phyloP scores from a whole-genome alignment of 805 yeast genomes.

The Metschnikowia cubensis region DNA sequence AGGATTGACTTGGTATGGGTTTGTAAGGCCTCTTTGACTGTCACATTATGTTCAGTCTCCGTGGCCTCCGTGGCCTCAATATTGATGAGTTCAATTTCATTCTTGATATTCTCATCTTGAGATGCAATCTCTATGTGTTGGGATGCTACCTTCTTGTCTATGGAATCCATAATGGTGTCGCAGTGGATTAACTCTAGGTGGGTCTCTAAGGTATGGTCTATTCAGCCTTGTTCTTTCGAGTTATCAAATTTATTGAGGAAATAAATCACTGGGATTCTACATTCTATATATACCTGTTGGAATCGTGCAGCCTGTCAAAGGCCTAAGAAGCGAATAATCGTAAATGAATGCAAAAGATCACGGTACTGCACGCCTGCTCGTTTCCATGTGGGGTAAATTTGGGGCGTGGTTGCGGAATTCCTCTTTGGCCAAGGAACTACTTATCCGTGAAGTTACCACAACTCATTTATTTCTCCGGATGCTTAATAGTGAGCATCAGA shows the following conservation, averaged over 20 bases:
- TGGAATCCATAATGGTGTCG: background rate
- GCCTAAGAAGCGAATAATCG: background rate
- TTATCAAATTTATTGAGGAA: background rate
- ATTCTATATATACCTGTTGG: background rate
- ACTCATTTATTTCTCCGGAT: too few species aligned
- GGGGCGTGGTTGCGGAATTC: background rate
- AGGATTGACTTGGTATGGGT: slow-evolving; percentile 11
- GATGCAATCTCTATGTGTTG: slow-evolving; percentile 4
- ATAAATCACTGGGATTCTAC: background rate
- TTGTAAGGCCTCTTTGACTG: slow-evolving; percentile 11
- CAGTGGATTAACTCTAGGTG: background rate
- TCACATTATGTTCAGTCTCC: slow-evolving; percentile 19
- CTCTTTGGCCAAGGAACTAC: too few species aligned
- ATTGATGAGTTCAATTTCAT: background rate
- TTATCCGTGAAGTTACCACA: too few species aligned
- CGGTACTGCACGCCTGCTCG: background rate
- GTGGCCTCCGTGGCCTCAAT: slow-evolving; percentile 21
- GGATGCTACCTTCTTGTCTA: background rate
- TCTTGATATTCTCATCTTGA: background rate
- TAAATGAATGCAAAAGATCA: background rate
- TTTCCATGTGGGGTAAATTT: background rate
- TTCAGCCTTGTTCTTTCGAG: background rate
- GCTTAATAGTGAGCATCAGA: background rate
- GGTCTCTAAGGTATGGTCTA: background rate
- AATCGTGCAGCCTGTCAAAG: background rate